These are phyloP conservation scores for Ophiosphaerella korrae DNA, from an alignment of 2,329 filamentous ascomycete species.

Conservation along the genomic window DNA sequence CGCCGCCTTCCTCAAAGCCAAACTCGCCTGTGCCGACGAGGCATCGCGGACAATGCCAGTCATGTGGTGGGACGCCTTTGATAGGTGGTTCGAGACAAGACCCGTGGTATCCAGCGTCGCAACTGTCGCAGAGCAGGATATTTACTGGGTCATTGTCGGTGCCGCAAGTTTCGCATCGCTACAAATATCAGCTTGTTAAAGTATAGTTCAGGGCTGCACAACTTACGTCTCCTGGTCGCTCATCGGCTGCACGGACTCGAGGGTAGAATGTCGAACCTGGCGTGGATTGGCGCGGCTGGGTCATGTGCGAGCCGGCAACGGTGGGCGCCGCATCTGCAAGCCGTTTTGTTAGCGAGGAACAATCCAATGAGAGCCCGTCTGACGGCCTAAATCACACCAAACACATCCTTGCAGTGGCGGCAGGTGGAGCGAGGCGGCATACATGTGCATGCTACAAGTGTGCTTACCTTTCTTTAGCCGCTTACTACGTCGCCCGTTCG, in stretches of 20 bases:
- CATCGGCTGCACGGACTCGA: constrained; percentile 59
- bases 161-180: constrained; percentile 87
- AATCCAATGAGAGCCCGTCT: constrained; percentile 23
- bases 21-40: constrained; percentile 96
- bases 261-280: constrained; percentile 62
- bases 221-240: constrained; percentile 63
- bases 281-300: constrained; percentile 81
- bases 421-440: constrained; percentile 25
- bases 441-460: constrained; percentile 19
- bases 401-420: constrained; percentile 30
- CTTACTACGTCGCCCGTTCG: constrained; percentile 76
- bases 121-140: constrained; percentile 86
- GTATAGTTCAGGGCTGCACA: background rate
- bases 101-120: constrained; percentile 86
- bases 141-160: constrained; percentile 73
- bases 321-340: constrained; percentile 68
- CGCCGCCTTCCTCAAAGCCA: constrained; percentile 93
- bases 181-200: constrained; percentile 34
- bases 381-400: constrained; percentile 21
- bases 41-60: constrained; percentile 96
- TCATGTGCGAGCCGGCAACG: constrained; percentile 96
- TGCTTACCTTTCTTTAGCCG: constrained; percentile 81
- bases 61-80: constrained; percentile 75
- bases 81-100: constrained; percentile 87
- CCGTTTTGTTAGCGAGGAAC: constrained; percentile 27